Percentiles rank a stretch among this genome's conserved stretches.
These are phyloP conservation scores for Corniculantispora saksenae DNA, from an alignment of 2,329 filamentous ascomycete species.

Conservation along the genomic window DNA sequence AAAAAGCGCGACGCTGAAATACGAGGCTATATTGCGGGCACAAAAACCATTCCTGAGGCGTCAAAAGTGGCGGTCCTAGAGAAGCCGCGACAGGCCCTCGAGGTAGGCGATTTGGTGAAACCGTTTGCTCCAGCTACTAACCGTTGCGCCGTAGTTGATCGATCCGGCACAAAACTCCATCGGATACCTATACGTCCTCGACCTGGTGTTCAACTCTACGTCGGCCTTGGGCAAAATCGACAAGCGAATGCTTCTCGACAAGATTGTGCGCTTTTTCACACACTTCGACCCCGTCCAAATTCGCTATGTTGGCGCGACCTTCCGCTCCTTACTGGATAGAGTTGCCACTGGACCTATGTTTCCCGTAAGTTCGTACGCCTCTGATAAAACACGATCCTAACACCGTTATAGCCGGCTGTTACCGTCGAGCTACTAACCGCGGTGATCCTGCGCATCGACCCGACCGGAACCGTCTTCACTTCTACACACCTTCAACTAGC, in stretches of 20 bases:
- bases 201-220: slow-evolving; percentile 35
- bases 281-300: slow-evolving; percentile 54
- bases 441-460: slow-evolving; percentile 67
- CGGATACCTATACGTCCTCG: slow-evolving; percentile 52
- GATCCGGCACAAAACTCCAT: slow-evolving; percentile 52
- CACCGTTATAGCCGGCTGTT: slow-evolving; percentile 42
- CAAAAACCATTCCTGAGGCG: slow-evolving; percentile 41
- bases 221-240: slow-evolving; percentile 33
- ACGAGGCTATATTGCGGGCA: slow-evolving; percentile 38
- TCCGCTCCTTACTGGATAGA: slow-evolving; percentile 47
- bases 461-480: slow-evolving; percentile 66
- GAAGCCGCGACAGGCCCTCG: slow-evolving; percentile 41
- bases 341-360: slow-evolving; percentile 42
- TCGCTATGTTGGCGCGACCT: slow-evolving; percentile 48
- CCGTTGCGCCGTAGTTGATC: slow-evolving; percentile 38
- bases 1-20: slow-evolving; percentile 43
- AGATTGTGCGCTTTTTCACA: slow-evolving; percentile 46
- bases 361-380: slow-evolving; percentile 37
- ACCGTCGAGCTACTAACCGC: slow-evolving; percentile 47
- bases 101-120: slow-evolving; percentile 32
- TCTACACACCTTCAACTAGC: slow-evolving; percentile 60
- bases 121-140: slow-evolving; percentile 22
- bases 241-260: slow-evolving; percentile 38
- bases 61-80: slow-evolving; percentile 33
- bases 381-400: slow-evolving; percentile 13